phyloP scores from a whole-genome alignment of 2,329 filamentous ascomycete genomes.

The Diplodia sapinea region DNA sequence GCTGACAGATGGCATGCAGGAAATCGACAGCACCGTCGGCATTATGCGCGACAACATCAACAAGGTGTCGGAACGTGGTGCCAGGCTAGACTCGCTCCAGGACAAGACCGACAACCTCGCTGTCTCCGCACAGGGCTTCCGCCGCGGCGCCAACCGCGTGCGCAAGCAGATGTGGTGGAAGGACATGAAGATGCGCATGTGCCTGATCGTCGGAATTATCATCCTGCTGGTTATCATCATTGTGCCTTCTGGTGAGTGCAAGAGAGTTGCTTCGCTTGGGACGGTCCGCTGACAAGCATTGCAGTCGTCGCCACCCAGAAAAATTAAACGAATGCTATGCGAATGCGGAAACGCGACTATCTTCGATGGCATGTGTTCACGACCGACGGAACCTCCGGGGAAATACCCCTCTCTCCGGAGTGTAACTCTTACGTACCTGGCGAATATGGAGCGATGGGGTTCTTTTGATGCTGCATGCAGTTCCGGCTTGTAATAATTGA shows the following conservation, averaged over 20 bases:
- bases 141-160: slow-evolving; percentile 92
- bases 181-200: slow-evolving; percentile 99
- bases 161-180: slow-evolving; percentile 99
- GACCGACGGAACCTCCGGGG: slow-evolving; percentile 30
- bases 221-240: slow-evolving; percentile 93
- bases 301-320: slow-evolving; percentile 34
- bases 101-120: slow-evolving; percentile 95
- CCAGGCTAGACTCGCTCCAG: slow-evolving; percentile 83
- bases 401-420: slow-evolving; percentile 23
- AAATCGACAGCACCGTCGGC: slow-evolving; percentile 95
- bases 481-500: slow-evolving; percentile 32
- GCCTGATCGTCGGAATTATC: slow-evolving; percentile 88
- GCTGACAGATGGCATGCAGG: slow-evolving; percentile 58
- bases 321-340: slow-evolving; percentile 27
- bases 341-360: slow-evolving; percentile 25
- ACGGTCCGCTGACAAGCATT: slow-evolving; percentile 34
- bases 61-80: slow-evolving; percentile 92
- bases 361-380: slow-evolving; percentile 31
- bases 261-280: background rate
- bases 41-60: slow-evolving; percentile 98
- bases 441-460: slow-evolving; percentile 32
- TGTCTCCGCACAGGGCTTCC: slow-evolving; percentile 91
- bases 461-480: slow-evolving; percentile 32
- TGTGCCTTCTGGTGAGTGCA: slow-evolving; percentile 78
- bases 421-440: slow-evolving; percentile 32